These are phyloP conservation scores for Cadophora luteo-olivacea DNA, from an alignment of 2,329 filamentous ascomycete genomes.

Conservation along the genomic window DNA sequence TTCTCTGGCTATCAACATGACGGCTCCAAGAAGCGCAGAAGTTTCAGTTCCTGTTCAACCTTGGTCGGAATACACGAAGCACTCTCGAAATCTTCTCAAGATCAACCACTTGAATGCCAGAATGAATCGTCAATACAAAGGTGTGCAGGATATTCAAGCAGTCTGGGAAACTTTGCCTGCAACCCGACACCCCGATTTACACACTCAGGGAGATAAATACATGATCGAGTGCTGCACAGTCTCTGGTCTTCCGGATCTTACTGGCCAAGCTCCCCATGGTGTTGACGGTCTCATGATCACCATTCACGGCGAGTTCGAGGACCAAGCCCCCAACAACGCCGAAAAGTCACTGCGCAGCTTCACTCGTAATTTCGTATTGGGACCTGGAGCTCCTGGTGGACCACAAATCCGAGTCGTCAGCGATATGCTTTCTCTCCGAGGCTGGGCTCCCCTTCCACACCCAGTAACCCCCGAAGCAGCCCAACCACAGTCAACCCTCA, in stretches of 20 bases:
- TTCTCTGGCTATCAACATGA: slow-evolving; percentile 75
- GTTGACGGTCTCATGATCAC: slow-evolving; percentile 81
- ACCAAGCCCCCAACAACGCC: slow-evolving; percentile 64
- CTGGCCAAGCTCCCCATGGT: slow-evolving; percentile 65
- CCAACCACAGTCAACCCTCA: slow-evolving; percentile 35
- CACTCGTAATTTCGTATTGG: slow-evolving; percentile 80
- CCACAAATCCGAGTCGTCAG: slow-evolving; percentile 73
- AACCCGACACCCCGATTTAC: slow-evolving; percentile 77
- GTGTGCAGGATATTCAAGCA: slow-evolving; percentile 68
- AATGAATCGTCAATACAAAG: slow-evolving; percentile 70
- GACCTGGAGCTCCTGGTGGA: slow-evolving; percentile 70
- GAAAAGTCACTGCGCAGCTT: slow-evolving; percentile 76
- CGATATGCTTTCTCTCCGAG: slow-evolving; percentile 77
- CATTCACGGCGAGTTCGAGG: slow-evolving; percentile 85
- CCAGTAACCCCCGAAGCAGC: slow-evolving; percentile 15
- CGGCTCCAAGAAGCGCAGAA: slow-evolving; percentile 56
- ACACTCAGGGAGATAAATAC: slow-evolving; percentile 72
- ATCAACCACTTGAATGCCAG: slow-evolving; percentile 67
- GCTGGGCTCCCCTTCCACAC: slow-evolving; percentile 58
- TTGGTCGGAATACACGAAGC: slow-evolving; percentile 79
- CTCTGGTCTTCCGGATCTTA: slow-evolving; percentile 73
- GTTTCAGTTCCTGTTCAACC: slow-evolving; percentile 53
- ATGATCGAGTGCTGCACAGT: slow-evolving; percentile 82
- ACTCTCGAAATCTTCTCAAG: slow-evolving; percentile 78
- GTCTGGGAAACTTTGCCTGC: slow-evolving; percentile 74